A percentile compares a stretch with the other conserved stretches of the same genome.
These are phyloP conservation scores for Beauveria bassiana DNA, from an alignment of 2,329 filamentous ascomycete species.

Conservation along the genomic window DNA sequence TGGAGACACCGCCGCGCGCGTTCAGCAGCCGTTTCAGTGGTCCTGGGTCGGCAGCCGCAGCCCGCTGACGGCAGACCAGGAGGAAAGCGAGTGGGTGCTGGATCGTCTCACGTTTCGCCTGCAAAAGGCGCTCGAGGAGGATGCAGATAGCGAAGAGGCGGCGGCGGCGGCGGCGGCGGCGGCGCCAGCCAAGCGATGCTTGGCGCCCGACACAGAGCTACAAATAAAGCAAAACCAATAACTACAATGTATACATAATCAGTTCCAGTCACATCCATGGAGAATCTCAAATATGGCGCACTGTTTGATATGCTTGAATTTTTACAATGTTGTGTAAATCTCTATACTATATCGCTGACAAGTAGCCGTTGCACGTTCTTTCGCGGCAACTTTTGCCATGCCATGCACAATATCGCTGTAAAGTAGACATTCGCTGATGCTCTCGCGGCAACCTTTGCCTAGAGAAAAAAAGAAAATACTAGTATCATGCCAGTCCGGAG, in stretches of 20 bases:
- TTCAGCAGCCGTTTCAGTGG: slow-evolving; percentile 40
- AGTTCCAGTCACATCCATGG: background rate
- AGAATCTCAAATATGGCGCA: background rate
- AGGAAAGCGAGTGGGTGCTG: slow-evolving; percentile 67
- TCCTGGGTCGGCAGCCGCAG: slow-evolving; percentile 66
- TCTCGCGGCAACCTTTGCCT: background rate
- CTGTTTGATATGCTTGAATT: background rate
- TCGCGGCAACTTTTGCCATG: too few relatives aligned
- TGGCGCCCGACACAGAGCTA: background rate
- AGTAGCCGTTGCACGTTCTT: too few relatives aligned
- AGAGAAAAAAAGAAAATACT: background rate
- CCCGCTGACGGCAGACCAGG: slow-evolving; percentile 60
- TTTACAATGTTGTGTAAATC: too few relatives aligned
- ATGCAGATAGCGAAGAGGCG: slow-evolving; percentile 13
- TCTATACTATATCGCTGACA: too few relatives aligned
- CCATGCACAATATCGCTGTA: background rate
- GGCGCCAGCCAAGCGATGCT: background rate
- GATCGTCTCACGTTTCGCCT: slow-evolving; percentile 54
- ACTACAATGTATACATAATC: background rate
- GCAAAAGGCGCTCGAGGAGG: slow-evolving; percentile 22
- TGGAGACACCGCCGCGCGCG: slow-evolving; percentile 19
- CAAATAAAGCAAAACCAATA: background rate
- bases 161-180: background rate
- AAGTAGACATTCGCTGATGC: background rate
- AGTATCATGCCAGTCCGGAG: background rate